phyloP scores from a whole-genome alignment of 202 grass and related monocot species.

The Schoenoplectus triqueter region DNA sequence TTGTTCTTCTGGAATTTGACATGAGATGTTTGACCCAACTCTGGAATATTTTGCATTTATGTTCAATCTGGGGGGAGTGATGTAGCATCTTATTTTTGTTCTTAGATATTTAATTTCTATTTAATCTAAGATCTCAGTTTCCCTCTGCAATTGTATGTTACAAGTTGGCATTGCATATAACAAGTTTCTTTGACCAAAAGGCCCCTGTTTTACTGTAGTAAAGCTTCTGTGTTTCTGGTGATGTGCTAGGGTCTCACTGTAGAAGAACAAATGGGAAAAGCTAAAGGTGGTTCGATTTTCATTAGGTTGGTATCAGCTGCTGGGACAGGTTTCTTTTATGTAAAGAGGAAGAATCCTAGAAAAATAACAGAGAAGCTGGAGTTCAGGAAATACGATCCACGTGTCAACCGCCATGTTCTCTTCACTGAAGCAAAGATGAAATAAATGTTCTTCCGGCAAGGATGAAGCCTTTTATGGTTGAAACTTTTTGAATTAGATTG shows the following conservation, averaged over 20 bases:
- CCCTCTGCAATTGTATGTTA: neutral
- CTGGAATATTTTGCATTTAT: no score
- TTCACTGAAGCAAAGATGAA: constrained; percentile 62
- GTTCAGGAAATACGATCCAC: constrained; percentile 54
- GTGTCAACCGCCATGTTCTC: constrained; percentile 59
- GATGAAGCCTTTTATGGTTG: neutral
- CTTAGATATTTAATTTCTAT: neutral
- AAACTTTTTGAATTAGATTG: constrained; percentile 36
- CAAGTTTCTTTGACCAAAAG: neutral
- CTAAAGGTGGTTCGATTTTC: constrained; percentile 53
- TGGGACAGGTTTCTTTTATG: constrained; percentile 58
- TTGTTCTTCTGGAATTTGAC: no score
- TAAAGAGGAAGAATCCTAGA: constrained; percentile 52
- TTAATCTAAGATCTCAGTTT: neutral
- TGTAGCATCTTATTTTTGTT: no score
- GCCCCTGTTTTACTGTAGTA: neutral
- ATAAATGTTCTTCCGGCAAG: constrained; percentile 1
- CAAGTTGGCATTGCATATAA: neutral
- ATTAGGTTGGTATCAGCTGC: constrained; percentile 57
- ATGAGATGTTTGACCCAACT: no score
- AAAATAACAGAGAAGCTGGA: constrained; percentile 56
- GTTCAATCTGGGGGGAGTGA: no score
- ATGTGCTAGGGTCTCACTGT: neutral
- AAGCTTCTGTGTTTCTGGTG: neutral
- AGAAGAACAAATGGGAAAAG: constrained; percentile 46